phyloP scores from a whole-genome alignment of 441 rosid species.

The Sinapis alba region DNA sequence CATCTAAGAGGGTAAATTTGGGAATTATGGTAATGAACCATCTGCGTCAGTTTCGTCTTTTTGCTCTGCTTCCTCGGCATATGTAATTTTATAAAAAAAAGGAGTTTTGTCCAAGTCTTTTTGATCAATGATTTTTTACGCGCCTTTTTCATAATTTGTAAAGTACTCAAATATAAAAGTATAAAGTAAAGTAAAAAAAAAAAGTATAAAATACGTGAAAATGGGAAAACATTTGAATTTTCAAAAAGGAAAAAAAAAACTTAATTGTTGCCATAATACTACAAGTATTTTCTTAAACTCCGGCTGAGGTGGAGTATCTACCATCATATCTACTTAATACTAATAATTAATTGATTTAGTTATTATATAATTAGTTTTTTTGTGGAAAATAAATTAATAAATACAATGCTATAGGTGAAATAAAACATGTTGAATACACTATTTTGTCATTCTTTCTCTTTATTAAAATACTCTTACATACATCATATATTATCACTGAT shows the following conservation, averaged over 20 bases:
- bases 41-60: slow-evolving; percentile 51
- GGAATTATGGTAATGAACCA: slow-evolving; percentile 42
- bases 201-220: slow-evolving; percentile 8
- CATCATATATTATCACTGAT: background rate
- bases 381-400: background rate
- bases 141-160: slow-evolving; percentile 8
- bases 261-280: too few relatives aligned
- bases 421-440: background rate
- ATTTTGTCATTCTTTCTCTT: background rate
- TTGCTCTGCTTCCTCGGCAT: slow-evolving; percentile 55
- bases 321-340: background rate
- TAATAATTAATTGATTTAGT: background rate
- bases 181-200: background rate
- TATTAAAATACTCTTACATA: background rate
- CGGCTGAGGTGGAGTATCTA: background rate
- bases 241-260: background rate
- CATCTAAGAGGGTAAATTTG: slow-evolving; percentile 32
- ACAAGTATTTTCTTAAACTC: background rate
- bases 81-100: slow-evolving; percentile 36
- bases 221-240: slow-evolving; percentile 3
- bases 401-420: background rate
- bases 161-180: slow-evolving; percentile 4
- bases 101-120: slow-evolving; percentile 16
- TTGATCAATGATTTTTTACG: slow-evolving; percentile 21
- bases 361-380: background rate